Evolutionary conservation across 257 asterid species (phyloP).

Genomic region (Lithospermum erythrorhizon): DNA sequence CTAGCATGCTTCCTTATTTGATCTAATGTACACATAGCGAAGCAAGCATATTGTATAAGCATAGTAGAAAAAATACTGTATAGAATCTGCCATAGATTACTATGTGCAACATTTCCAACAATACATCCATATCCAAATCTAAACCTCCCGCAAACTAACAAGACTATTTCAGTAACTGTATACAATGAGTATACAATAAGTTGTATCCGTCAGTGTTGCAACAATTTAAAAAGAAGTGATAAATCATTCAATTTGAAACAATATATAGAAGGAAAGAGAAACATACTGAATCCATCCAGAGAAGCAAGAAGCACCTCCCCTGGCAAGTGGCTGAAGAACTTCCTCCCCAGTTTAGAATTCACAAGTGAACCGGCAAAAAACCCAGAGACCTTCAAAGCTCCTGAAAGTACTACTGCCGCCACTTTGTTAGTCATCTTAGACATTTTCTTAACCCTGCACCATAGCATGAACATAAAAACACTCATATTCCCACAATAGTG

Average conservation of each 20-base stretch:
- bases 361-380: slow-evolving; percentile 56
- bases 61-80: not conserved
- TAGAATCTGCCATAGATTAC: not conserved
- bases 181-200: not conserved
- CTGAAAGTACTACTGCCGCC: slow-evolving; percentile 76
- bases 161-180: not conserved
- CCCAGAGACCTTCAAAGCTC: slow-evolving; percentile 84
- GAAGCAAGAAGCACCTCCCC: slow-evolving; percentile 92
- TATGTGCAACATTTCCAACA: not conserved
- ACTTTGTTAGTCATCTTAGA: slow-evolving; percentile 84
- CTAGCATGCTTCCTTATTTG: too few relatives aligned
- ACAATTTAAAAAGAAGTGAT: not conserved
- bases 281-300: slow-evolving; percentile 93
- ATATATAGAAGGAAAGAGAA: slow-evolving; percentile 1
- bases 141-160: not conserved
- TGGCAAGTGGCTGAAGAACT: slow-evolving; percentile 64
- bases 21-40: not conserved
- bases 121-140: not conserved
- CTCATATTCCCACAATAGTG: slow-evolving; percentile 2
- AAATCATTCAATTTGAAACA: too few relatives aligned
- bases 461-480: slow-evolving; percentile 1
- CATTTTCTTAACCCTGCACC: slow-evolving; percentile 69
- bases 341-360: slow-evolving; percentile 76
- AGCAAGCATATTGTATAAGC: not conserved
- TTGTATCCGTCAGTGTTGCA: not conserved